Base-by-base conservation (phyloP, 1,284 basidiomycete species). In the Tilletia caries region DNA sequence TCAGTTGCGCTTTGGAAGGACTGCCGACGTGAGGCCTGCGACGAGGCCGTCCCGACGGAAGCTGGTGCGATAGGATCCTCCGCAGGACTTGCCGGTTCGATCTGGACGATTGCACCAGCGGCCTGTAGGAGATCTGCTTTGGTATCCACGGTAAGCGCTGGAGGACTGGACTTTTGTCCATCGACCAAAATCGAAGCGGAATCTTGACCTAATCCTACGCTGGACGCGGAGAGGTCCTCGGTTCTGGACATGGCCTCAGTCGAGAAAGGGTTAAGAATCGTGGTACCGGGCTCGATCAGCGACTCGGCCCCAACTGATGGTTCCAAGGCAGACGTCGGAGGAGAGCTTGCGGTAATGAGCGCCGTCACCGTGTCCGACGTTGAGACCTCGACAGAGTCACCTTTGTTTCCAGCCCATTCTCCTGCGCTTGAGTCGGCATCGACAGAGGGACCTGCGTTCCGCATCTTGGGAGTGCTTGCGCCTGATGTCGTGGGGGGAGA, bases 261-360 rank as follows among this genome's bases (percentile, higher is more conserved):
- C 15, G 52, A 54, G 64, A 65, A 65, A 13, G 64, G 64, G 43
- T 65, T 65, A 37, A 46, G 25, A 37, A 65, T 43, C 23, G 64
- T 65, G 34, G 34, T 25, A 25, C 25, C 64, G 4, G 64, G 64
- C 34, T 65, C 64, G 33, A 37, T 43, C 18, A 65, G n/a, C 8
- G 64, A 65, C 29, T 65, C 41, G 10, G 64, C 64, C 12, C 64
- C 64, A 4, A 65, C 10, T 5, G 64, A 65, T 3, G 64, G 58
- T 27, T 62, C 58, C 10, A 62, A 29, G 18, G 32, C 32, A 3
- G 58, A 29, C 3, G 58, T 62, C 5, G 58, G 27, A 5, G 32
- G 58, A 20, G 58, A 33, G 12, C 1, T 54, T 23, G 52, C 52
- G 37, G 37, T 54, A n/a, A n/a, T n/a, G n/a, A n/a, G n/a, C n/a